Conservation (phyloP, 2,329 filamentous ascomycete species). For the Aspergillus ibericus region DNA sequence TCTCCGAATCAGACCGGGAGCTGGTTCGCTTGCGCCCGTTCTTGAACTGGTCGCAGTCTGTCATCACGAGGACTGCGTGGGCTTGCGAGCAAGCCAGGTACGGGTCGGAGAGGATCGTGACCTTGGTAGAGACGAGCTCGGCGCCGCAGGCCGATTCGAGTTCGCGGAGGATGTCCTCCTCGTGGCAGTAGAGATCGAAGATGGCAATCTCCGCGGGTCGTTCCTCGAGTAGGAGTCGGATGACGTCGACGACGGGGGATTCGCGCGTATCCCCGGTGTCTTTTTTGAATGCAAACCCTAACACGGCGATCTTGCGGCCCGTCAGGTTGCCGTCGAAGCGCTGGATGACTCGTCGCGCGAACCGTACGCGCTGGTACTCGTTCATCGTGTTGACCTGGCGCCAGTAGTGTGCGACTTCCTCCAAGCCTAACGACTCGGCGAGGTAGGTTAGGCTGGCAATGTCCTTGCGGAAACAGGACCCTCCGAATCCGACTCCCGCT, state of each 20-base stretch:
- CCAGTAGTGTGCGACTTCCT: slow-evolving; percentile 76
- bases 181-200: slow-evolving; percentile 61
- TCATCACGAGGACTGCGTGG: slow-evolving; percentile 53
- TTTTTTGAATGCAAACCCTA: slow-evolving; percentile 80
- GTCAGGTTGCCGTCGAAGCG: slow-evolving; percentile 68
- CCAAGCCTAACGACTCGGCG: slow-evolving; percentile 66
- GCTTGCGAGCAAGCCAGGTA: slow-evolving; percentile 49
- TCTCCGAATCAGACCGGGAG: background rate
- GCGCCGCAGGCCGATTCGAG: slow-evolving; percentile 22
- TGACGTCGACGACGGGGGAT: slow-evolving; percentile 66
- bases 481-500: slow-evolving; percentile 75
- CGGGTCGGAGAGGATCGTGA: slow-evolving; percentile 45
- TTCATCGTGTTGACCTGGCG: slow-evolving; percentile 72
- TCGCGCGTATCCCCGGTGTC: slow-evolving; percentile 75
- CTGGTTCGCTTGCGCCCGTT: slow-evolving; percentile 14
- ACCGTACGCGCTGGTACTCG: slow-evolving; percentile 70
- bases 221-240: slow-evolving; percentile 66
- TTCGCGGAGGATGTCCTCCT: slow-evolving; percentile 42
- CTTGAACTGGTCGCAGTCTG: slow-evolving; percentile 56
- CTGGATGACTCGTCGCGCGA: slow-evolving; percentile 64
- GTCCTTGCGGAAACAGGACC: slow-evolving; percentile 81
- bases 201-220: slow-evolving; percentile 64
- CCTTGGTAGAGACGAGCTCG: background rate
- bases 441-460: slow-evolving; percentile 72
- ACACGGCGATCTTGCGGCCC: slow-evolving; percentile 69